phyloP scores from a whole-genome alignment of 1,284 basidiomycete genomes.

The Irpex sp. region DNA sequence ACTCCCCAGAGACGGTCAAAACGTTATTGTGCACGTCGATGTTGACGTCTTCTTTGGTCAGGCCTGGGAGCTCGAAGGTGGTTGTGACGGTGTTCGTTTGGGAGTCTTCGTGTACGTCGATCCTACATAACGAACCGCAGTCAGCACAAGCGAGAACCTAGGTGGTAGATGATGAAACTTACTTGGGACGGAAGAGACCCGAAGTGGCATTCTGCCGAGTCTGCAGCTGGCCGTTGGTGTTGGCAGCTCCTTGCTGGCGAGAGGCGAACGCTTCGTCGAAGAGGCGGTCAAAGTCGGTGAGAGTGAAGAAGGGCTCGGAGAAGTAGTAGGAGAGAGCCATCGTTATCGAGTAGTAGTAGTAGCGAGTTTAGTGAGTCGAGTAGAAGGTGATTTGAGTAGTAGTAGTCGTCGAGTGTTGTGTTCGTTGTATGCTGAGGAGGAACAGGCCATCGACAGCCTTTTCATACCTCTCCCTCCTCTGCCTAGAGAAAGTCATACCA shows the following conservation, averaged over 20 bases:
- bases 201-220: neutral
- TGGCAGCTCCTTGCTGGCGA: neutral
- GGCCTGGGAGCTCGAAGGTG: slow-evolving; percentile 45
- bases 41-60: slow-evolving; percentile 36
- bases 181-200: slow-evolving; percentile 13
- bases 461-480: neutral
- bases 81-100: slow-evolving; percentile 39
- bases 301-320: slow-evolving; percentile 11
- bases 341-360: neutral
- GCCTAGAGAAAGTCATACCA: too few species aligned
- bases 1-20: slow-evolving; percentile 40
- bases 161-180: neutral
- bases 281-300: slow-evolving; percentile 11
- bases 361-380: neutral
- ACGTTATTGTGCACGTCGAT: slow-evolving; percentile 40
- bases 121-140: slow-evolving; percentile 26
- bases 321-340: slow-evolving; percentile 6
- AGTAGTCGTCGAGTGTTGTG: too few species aligned
- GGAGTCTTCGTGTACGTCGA: slow-evolving; percentile 43
- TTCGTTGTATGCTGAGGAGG: too few species aligned
- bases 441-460: neutral
- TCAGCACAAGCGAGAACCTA: too few species aligned
- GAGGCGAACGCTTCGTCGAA: slow-evolving; percentile 11
- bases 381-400: neutral
- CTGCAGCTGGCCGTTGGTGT: neutral